phyloP scores from a whole-genome alignment of 345 rosid genomes.

The Linum tenue region DNA sequence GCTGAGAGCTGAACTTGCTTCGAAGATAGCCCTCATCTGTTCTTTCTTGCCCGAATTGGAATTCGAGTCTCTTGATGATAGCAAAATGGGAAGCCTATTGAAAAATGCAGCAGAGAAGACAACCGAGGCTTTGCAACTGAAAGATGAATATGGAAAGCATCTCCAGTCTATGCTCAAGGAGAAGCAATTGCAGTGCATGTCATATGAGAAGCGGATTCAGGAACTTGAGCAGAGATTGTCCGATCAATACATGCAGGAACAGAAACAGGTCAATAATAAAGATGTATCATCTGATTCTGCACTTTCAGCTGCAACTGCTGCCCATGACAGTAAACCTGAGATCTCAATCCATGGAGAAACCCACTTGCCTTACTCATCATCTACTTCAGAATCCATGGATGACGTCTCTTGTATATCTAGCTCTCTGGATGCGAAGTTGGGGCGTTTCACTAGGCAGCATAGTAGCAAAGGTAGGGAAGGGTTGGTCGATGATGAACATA shows the following conservation, averaged over 20 bases:
- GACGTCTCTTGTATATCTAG: constrained; percentile 85
- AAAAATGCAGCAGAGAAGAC: constrained; percentile 76
- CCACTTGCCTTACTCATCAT: constrained; percentile 37
- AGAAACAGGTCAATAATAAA: constrained; percentile 43
- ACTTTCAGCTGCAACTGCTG: constrained; percentile 26
- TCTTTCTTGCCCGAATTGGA: constrained; percentile 55
- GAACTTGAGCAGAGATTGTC: constrained; percentile 84
- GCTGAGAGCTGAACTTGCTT: constrained; percentile 96
- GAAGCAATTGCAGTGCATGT: constrained; percentile 64
- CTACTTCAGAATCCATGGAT: constrained; percentile 81
- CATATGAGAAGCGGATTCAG: constrained; percentile 88
- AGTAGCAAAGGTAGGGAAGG: constrained; percentile 70
- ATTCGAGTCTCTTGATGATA: constrained; percentile 58
- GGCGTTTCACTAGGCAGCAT: constrained; percentile 46
- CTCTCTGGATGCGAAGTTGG: constrained; percentile 42
- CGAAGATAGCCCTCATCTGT: constrained; percentile 71
- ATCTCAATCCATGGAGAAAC: constrained; percentile 33
- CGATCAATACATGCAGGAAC: constrained; percentile 53
- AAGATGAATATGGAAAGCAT: constrained; percentile 69
- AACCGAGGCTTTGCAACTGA: constrained; percentile 72
- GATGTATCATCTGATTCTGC: constrained; percentile 32
- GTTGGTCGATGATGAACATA: constrained; percentile 57
- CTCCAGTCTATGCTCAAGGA: constrained; percentile 64
- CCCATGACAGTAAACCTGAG: constrained; percentile 34
- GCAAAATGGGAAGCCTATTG: constrained; percentile 40